phyloP scores from a whole-genome alignment of 2,329 filamentous ascomycete genomes.

The Cylindrodendrum hubeiense region DNA sequence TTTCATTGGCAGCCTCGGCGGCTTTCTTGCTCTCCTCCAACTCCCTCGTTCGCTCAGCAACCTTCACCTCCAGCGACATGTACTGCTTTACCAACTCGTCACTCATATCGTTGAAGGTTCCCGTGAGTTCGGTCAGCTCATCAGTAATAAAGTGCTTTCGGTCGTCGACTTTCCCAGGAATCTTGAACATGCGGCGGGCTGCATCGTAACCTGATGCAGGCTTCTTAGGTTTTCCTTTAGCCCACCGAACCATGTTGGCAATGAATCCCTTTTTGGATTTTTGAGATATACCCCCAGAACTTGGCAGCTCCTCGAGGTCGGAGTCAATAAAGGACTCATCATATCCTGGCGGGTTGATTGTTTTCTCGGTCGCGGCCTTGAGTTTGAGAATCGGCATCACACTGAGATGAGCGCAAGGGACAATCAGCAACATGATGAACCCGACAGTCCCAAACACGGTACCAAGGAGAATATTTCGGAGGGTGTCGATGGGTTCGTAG shows the following conservation, averaged over 20 bases:
- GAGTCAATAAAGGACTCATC: slow-evolving; percentile 60
- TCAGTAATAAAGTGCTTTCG: slow-evolving; percentile 83
- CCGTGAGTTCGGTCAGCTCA: slow-evolving; percentile 85
- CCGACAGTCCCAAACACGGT: slow-evolving; percentile 89
- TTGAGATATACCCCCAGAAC: slow-evolving; percentile 57
- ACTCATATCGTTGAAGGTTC: slow-evolving; percentile 93
- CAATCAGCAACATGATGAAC: slow-evolving; percentile 76
- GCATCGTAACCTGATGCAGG: slow-evolving; percentile 52
- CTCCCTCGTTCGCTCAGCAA: slow-evolving; percentile 84
- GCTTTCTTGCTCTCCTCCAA: slow-evolving; percentile 91
- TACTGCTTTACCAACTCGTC: slow-evolving; percentile 92
- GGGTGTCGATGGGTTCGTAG: slow-evolving; percentile 77
- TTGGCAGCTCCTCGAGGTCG: slow-evolving; percentile 57
- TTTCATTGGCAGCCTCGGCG: slow-evolving; percentile 94
- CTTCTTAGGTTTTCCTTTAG: slow-evolving; percentile 49
- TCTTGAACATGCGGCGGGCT: slow-evolving; percentile 76
- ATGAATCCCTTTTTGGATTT: slow-evolving; percentile 59
- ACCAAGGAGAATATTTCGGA: slow-evolving; percentile 84
- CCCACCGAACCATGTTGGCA: slow-evolving; percentile 52
- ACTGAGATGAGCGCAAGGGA: slow-evolving; percentile 85
- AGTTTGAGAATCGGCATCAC: slow-evolving; percentile 84
- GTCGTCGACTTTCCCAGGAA: slow-evolving; percentile 85
- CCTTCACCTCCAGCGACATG: slow-evolving; percentile 84
- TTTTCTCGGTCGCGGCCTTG: slow-evolving; percentile 80
- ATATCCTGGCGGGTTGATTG: slow-evolving; percentile 75